Evolutionary conservation across 805 yeast species (phyloP), one percentile per base, ranked within the genome.

Genomic region (Monosporozyma aerobia): DNA sequence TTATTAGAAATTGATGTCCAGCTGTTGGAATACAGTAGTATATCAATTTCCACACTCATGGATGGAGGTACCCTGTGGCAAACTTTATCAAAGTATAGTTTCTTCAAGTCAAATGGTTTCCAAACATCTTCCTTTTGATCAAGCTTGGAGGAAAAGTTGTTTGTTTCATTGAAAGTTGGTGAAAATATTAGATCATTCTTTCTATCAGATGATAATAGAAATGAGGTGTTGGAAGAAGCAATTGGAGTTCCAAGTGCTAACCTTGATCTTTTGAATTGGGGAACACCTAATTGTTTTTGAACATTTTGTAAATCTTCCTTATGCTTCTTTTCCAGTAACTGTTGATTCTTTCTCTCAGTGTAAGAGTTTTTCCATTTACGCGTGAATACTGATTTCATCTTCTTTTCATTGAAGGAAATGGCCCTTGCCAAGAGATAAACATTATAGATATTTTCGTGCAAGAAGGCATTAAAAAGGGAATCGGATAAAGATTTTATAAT

Each of bases 381-480:
- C 3, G 82, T 59, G 1, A 63, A 52, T 2, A 47, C 55, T 23
- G 44, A 27, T 29, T n/a, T 32, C 22, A 25, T 11, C 25, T 58
- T 59, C 8, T 51, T 59, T 0, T 68, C 57, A 45, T 76, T 63
- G 44, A 73, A 63, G 1, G 55, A 33, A n/a, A 71, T 75, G 0
- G 94, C 85, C 46, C 69, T 65, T 2, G 71, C 62, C 30, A 76
- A 76, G 44, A 76, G 59, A 0, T 72, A 65, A 3, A 69, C 63
- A 40, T 76, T 64, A 59, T 74, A 80, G 0, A 79, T 62, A 40
- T 77, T 71, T 57, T 85, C 90, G 45, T 77, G 74, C 44, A 87
- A 60, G 58, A 86, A 83, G 0, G 90, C 87, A 16, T 65, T 61
- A 56, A 71, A 84, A 1, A 87, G 63, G 43, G 81, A 86, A 1